These are phyloP conservation scores for Alternaria ventricosa DNA, from an alignment of 2,329 filamentous ascomycete species.

Conservation along the genomic window DNA sequence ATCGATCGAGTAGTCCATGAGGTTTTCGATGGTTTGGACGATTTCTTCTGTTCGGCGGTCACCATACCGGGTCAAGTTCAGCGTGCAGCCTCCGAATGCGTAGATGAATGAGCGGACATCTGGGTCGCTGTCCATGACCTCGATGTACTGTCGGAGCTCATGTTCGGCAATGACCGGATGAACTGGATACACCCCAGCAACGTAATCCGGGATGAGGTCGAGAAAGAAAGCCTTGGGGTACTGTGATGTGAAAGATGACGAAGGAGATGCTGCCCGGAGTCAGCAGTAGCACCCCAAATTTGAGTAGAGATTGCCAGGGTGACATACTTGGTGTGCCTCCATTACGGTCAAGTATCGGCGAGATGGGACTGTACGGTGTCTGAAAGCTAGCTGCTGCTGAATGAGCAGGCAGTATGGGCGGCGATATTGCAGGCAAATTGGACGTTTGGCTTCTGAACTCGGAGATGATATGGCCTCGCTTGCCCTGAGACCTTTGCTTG, in stretches of 20 bases:
- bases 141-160: slow-evolving; percentile 48
- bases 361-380: slow-evolving; percentile 16
- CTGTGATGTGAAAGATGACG: slow-evolving; percentile 23
- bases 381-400: slow-evolving; percentile 15
- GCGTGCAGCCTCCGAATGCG: slow-evolving; percentile 55
- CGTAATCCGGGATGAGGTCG: slow-evolving; percentile 55
- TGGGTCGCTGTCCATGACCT: slow-evolving; percentile 48
- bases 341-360: slow-evolving; percentile 22
- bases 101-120: slow-evolving; percentile 54
- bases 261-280: slow-evolving; percentile 21
- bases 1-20: slow-evolving; percentile 47
- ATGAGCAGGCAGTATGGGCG: slow-evolving; percentile 35
- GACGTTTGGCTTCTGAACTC: slow-evolving; percentile 48
- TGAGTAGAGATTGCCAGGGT: background rate
- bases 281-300: slow-evolving; percentile 7
- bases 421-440: slow-evolving; percentile 21
- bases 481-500: slow-evolving; percentile 48
- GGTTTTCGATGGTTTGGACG: slow-evolving; percentile 38
- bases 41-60: slow-evolving; percentile 42
- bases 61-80: slow-evolving; percentile 51
- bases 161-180: slow-evolving; percentile 54
- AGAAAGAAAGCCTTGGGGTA: slow-evolving; percentile 48
- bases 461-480: slow-evolving; percentile 51
- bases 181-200: slow-evolving; percentile 55
- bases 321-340: slow-evolving; percentile 29